Percentiles rank a stretch among this genome's conserved stretches.
Evolutionary conservation across 345 rosid species (phyloP).

Genomic region (Iberis pinnata): DNA sequence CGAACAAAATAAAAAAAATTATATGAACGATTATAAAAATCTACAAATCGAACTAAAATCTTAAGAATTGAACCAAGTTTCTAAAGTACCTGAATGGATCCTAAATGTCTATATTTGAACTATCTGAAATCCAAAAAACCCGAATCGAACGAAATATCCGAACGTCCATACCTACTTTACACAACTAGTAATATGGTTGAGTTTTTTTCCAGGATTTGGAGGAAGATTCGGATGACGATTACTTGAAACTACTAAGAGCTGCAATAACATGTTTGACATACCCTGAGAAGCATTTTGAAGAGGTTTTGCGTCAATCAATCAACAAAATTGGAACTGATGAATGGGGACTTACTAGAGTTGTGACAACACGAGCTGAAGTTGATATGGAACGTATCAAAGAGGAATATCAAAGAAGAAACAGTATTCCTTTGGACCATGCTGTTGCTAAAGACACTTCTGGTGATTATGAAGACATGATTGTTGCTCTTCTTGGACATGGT

Average conservation of each 20-base stretch:
- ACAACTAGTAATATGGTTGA: background rate
- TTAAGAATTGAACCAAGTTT: too few species aligned
- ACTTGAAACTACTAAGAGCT: slow-evolving; percentile 61
- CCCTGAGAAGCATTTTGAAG: slow-evolving; percentile 85
- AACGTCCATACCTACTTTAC: too few species aligned
- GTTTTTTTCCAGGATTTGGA: slow-evolving; percentile 31
- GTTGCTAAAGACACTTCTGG: slow-evolving; percentile 69
- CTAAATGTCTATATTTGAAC: too few species aligned
- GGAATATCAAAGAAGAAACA: slow-evolving; percentile 68
- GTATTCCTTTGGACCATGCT: slow-evolving; percentile 61
- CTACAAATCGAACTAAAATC: too few species aligned
- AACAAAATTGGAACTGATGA: slow-evolving; percentile 79
- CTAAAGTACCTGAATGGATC: too few species aligned
- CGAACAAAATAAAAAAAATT: too few species aligned
- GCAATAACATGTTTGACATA: slow-evolving; percentile 67
- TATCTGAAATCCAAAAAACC: too few species aligned
- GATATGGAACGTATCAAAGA: slow-evolving; percentile 81
- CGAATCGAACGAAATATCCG: too few species aligned
- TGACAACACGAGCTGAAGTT: slow-evolving; percentile 72
- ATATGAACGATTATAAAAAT: too few species aligned
- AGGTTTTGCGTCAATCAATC: slow-evolving; percentile 63
- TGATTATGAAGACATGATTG: slow-evolving; percentile 71
- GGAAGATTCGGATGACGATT: slow-evolving; percentile 58
- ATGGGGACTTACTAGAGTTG: slow-evolving; percentile 69
- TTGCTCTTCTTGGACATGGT: slow-evolving; percentile 58